These are phyloP conservation scores for Fusarium humuli DNA, from an alignment of 2,329 filamentous ascomycete genomes.

Conservation along the genomic window DNA sequence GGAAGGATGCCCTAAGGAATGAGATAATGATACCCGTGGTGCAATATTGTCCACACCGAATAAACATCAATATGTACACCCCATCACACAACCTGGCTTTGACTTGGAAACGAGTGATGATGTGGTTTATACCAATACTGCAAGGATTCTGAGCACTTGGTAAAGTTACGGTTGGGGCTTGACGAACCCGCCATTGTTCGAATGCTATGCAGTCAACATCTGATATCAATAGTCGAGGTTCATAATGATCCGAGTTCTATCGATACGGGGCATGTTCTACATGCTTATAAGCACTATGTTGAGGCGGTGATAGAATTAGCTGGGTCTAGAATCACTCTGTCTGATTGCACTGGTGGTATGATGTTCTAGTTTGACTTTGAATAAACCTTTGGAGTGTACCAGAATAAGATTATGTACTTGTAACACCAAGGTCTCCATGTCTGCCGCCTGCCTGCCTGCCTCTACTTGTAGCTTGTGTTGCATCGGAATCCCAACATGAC, in stretches of 20 bases:
- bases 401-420: background rate
- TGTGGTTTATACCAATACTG: background rate
- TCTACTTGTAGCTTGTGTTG: background rate
- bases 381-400: background rate
- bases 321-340: background rate
- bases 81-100: background rate
- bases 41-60: constrained; percentile 23
- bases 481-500: background rate
- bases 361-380: background rate
- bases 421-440: too few species aligned
- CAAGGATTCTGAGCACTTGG: background rate
- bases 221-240: background rate
- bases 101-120: background rate
- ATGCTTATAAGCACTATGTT: background rate
- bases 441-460: too few species aligned
- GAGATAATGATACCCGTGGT: constrained; percentile 45
- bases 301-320: background rate
- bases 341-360: too few species aligned
- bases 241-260: background rate
- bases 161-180: background rate
- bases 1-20: constrained; percentile 20
- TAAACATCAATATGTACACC: background rate
- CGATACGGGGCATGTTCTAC: background rate
- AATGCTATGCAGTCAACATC: background rate
- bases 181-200: constrained; percentile 27